Percentiles rank a stretch among this genome's conserved stretches.
phyloP scores from a whole-genome alignment of 352 stramenopile species.

The Plasmopara muralis region DNA sequence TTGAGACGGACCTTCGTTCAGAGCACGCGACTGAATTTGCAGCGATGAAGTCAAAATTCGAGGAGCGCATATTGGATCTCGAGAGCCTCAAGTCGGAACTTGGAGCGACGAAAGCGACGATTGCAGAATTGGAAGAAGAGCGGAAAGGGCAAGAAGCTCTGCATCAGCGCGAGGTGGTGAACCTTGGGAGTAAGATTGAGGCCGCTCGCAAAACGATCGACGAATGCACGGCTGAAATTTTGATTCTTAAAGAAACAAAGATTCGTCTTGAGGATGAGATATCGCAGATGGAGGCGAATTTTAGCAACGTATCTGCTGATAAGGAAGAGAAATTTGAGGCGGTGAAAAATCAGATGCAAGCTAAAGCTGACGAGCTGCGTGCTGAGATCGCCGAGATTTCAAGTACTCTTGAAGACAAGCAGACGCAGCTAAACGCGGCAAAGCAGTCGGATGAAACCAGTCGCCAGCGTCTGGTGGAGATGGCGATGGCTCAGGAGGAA shows the following conservation, averaged over 20 bases:
- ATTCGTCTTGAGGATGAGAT: conserved; percentile 30
- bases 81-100: conserved; percentile 30
- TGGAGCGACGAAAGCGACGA: conserved; percentile 26
- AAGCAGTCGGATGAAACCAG: conserved; percentile 32
- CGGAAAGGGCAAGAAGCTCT: conserved; percentile 24
- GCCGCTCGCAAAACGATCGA: conserved; percentile 34
- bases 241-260: conserved; percentile 34
- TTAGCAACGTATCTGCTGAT: conserved; percentile 25
- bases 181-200: conserved; percentile 39
- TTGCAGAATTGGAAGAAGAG: conserved; percentile 35
- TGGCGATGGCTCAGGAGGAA: conserved; percentile 39
- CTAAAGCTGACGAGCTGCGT: conserved; percentile 24
- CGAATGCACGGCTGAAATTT: conserved; percentile 25
- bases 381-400: conserved; percentile 25
- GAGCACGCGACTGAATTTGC: conserved; percentile 37
- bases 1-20: conserved; percentile 25
- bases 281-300: conserved; percentile 32
- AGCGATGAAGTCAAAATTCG: conserved; percentile 31
- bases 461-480: conserved; percentile 32
- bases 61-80: conserved; percentile 40
- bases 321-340: conserved; percentile 23
- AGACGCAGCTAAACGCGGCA: conserved; percentile 25
- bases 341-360: conserved; percentile 24
- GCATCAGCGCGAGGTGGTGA: conserved; percentile 34
- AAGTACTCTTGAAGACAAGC: conserved; percentile 25